These are phyloP conservation scores for Phialophora verrucosa DNA, from an alignment of 2,329 filamentous ascomycete species.

Conservation along the genomic window DNA sequence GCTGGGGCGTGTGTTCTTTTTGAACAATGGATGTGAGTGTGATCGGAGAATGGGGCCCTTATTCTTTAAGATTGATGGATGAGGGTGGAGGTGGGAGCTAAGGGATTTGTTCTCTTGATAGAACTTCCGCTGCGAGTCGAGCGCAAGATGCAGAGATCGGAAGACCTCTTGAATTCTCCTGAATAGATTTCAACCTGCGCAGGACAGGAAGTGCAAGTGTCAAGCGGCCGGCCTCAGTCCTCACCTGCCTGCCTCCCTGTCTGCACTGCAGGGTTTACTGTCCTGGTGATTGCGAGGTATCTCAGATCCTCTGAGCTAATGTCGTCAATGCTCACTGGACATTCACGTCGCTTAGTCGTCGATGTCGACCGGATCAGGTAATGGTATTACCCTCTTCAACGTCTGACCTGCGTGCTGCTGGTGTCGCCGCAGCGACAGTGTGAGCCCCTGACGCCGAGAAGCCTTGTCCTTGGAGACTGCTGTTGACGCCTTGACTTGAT, in stretches of 20 bases:
- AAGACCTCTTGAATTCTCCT: neutral
- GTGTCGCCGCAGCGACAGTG: neutral
- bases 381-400: neutral
- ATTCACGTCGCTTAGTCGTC: constrained; percentile 3
- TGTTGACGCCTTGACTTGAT: neutral
- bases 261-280: neutral
- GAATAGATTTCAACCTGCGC: neutral
- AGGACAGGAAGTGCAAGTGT: no score
- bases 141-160: neutral
- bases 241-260: neutral
- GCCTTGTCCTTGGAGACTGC: neutral
- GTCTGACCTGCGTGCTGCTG: neutral
- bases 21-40: no score
- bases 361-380: neutral
- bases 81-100: neutral
- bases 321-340: neutral
- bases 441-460: neutral
- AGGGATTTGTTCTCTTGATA: neutral
- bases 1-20: no score
- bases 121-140: neutral
- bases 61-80: neutral
- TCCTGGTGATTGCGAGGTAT: neutral
- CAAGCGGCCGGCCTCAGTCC: no score
- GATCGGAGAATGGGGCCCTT: no score
- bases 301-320: neutral